Percentiles rank a stretch among this genome's conserved stretches.
Conservation (phyloP, 2,329 filamentous ascomycete species). For the Stachybotrys chlorohalonatus region DNA sequence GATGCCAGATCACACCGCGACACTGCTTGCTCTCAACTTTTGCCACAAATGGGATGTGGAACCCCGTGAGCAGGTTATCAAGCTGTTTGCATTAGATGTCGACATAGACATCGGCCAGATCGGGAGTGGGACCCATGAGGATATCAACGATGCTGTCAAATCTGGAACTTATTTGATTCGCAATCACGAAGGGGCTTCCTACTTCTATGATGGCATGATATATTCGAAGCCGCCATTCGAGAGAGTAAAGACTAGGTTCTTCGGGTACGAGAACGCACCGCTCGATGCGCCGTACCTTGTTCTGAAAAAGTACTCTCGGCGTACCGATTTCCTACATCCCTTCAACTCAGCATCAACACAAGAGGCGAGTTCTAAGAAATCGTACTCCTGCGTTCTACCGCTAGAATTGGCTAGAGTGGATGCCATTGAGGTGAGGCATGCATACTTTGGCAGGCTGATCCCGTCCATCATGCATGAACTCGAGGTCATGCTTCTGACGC, state of each 20-base stretch:
- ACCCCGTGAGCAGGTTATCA: slow-evolving; percentile 32
- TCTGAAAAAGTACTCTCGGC: slow-evolving; percentile 40
- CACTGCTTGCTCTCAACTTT: slow-evolving; percentile 38
- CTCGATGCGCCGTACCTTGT: slow-evolving; percentile 39
- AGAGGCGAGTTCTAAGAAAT: slow-evolving; percentile 25
- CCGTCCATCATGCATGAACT: slow-evolving; percentile 66
- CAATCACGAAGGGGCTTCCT: slow-evolving; percentile 24
- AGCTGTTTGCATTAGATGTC: slow-evolving; percentile 20
- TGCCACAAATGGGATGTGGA: slow-evolving; percentile 33
- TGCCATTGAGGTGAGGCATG: slow-evolving; percentile 30
- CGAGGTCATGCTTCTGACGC: slow-evolving; percentile 54
- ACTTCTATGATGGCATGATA: slow-evolving; percentile 31
- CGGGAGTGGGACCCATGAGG: slow-evolving; percentile 9
- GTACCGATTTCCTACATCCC: slow-evolving; percentile 50
- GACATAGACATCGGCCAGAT: slow-evolving; percentile 20
- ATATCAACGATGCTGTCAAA: slow-evolving; percentile 9
- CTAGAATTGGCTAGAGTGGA: slow-evolving; percentile 40
- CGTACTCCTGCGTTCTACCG: slow-evolving; percentile 35
- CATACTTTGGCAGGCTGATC: slow-evolving; percentile 51
- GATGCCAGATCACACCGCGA: slow-evolving; percentile 32
- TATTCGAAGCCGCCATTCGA: slow-evolving; percentile 32
- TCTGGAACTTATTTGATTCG: slow-evolving; percentile 28
- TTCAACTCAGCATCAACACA: slow-evolving; percentile 4
- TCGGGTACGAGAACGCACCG: slow-evolving; percentile 27
- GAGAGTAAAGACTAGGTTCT: slow-evolving; percentile 27